Base-by-base conservation (phyloP, 2,329 filamentous ascomycete genomes). In the Kalaharituber pfeilii region DNA sequence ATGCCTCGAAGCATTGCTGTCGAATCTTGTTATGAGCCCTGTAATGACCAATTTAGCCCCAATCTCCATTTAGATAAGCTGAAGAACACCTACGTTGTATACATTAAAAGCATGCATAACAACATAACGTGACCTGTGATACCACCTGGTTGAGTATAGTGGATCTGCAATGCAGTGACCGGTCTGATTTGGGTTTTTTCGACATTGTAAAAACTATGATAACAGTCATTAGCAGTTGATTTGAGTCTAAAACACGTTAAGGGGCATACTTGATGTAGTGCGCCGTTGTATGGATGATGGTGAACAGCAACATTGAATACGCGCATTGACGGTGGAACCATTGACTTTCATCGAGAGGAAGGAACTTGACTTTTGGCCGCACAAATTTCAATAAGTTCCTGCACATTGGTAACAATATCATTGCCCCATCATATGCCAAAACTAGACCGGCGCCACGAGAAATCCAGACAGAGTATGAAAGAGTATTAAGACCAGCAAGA, bases 81-180 rank as follows among this genome's bases (percentile, higher is more conserved):
- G 15, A 9, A 44, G 5, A 13, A 11, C 15, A 6, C 27, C 20
- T 36, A 56, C 39, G 88, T 95, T 1, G 91, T 98, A 71, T 94
- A 98, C 76, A 98, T 98, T 59, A 98, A 72, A 59, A 98, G 72
- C 91, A 98, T 98, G 75, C 88, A 96, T n/a, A 98, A 75, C 25
- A 96, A 77, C 91, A 98, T 98, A 59, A 95, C 77, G 69, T 98
- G 91, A 5, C 91, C 91, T 1, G 91, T 98, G 59, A 96, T 84
- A 57, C 91, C 91, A 64, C 86, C 88, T 50, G 87, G 78, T 66
- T 94, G 78, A 1, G 79, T 77, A 67, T 94, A 98, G 69, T 96
- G 91, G 60, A 96, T 94, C 65, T 96, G 76, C 5, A 96, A 70
- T 2, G 91, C 91, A 2, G 80, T 79, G 49, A 84, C 77, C 2